A percentile compares a stretch with the other conserved stretches of the same genome.
Evolutionary conservation across 148 eudicot species (phyloP).

Genomic region (Limonium bicolor): DNA sequence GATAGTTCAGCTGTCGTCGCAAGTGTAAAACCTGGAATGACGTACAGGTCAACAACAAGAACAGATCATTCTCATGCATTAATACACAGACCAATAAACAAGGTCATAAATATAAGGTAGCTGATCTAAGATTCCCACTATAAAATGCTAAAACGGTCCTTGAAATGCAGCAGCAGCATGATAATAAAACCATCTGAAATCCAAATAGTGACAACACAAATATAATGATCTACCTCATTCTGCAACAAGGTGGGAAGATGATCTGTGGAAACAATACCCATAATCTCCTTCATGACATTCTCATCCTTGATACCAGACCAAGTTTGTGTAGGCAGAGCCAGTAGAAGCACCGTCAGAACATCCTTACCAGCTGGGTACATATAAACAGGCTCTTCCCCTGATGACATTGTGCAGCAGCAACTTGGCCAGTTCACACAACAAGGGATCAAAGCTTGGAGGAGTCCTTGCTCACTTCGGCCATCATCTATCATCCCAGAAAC

Average conservation of each 20-base stretch:
- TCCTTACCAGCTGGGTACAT: constrained; percentile 18
- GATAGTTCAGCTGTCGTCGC: constrained; percentile 21
- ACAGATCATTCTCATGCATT: background rate
- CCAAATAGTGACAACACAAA: background rate
- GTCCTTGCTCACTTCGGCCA: constrained; percentile 8
- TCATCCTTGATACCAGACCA: constrained; percentile 21
- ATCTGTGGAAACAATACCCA: constrained; percentile 11
- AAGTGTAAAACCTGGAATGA: constrained; percentile 28
- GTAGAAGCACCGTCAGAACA: constrained; percentile 20
- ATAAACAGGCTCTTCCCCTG: constrained; percentile 2
- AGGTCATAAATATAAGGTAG: background rate
- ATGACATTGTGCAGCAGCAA: constrained; percentile 6
- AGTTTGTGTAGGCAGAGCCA: constrained; percentile 30
- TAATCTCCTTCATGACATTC: constrained; percentile 14
- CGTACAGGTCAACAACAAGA: too few relatives aligned
- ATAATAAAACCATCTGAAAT: background rate
- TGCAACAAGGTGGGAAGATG: constrained; percentile 23
- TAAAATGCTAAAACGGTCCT: background rate
- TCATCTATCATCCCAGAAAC: constrained; percentile 18
- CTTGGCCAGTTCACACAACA: constrained; percentile 10
- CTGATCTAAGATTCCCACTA: background rate
- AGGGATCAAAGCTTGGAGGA: constrained; percentile 23
- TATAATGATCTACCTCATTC: constrained; percentile 22
- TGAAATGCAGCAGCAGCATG: too few relatives aligned
- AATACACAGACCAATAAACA: background rate